Conservation (phyloP, 2,329 filamentous ascomycete species). For the Fulvia fulva region DNA sequence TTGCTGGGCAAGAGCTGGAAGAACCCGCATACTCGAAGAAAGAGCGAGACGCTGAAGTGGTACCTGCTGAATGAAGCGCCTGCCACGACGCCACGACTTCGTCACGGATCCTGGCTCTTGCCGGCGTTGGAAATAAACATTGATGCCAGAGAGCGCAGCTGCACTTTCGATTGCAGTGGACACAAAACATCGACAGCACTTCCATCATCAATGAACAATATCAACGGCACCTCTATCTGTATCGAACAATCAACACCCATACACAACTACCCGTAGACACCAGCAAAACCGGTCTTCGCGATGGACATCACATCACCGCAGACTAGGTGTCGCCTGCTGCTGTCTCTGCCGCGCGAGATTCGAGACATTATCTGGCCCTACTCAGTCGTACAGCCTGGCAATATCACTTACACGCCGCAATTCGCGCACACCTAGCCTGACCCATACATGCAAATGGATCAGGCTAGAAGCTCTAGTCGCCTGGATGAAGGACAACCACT, state of each 20-base stretch:
- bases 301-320: no score
- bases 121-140: background rate
- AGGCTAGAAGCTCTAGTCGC: background rate
- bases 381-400: background rate
- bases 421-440: background rate
- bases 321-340: background rate
- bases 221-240: no score
- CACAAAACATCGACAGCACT: no score
- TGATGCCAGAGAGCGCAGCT: background rate
- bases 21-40: constrained; percentile 17
- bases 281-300: no score
- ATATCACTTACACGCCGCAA: background rate
- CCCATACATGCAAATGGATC: background rate
- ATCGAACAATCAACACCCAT: no score
- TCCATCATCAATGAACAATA: no score
- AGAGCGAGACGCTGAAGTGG: background rate
- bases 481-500: no score
- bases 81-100: background rate
- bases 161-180: background rate
- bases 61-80: background rate
- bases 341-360: background rate
- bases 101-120: background rate
- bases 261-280: no score
- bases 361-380: background rate
- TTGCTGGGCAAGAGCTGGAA: constrained; percentile 39